Evolutionary conservation across 164 flowering plant genomes (phyloP).

Genomic region (Berberis thunbergii): DNA sequence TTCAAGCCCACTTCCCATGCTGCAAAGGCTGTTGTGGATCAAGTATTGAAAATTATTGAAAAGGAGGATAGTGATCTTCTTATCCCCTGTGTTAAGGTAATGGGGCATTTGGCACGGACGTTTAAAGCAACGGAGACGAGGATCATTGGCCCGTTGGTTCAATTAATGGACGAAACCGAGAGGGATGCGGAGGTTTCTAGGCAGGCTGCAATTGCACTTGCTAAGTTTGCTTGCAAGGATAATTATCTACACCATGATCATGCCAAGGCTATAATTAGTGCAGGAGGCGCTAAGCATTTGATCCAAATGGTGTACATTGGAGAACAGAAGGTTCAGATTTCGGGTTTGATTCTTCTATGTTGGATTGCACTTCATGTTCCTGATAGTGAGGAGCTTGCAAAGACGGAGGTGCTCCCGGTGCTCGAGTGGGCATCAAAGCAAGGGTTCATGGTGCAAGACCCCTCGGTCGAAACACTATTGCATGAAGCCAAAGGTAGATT

Average conservation of each 20-base stretch:
- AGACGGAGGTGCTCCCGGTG: conserved; percentile 59
- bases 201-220: conserved; percentile 58
- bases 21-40: conserved; percentile 72
- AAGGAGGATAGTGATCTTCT: conserved; percentile 47
- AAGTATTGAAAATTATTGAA: conserved; percentile 44
- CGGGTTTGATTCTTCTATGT: conserved; percentile 43
- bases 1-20: conserved; percentile 90
- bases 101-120: conserved; percentile 50
- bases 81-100: conserved; percentile 19
- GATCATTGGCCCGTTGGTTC: conserved; percentile 56
- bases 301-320: conserved; percentile 71
- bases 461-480: conserved; percentile 26
- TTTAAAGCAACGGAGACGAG: conserved; percentile 35
- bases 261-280: conserved; percentile 49
- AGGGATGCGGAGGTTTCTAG: conserved; percentile 41
- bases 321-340: conserved; percentile 49
- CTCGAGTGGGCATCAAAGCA: conserved; percentile 79
- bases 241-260: conserved; percentile 46
- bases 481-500: conserved; percentile 57
- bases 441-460: conserved; percentile 29
- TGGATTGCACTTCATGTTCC: conserved; percentile 58
- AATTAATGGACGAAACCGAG: conserved; percentile 65
- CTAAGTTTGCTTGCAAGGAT: conserved; percentile 20
- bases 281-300: conserved; percentile 57
- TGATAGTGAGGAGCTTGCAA: conserved; percentile 55